phyloP scores from a whole-genome alignment of 139 green algal species.

The Penium margaritaceum region DNA sequence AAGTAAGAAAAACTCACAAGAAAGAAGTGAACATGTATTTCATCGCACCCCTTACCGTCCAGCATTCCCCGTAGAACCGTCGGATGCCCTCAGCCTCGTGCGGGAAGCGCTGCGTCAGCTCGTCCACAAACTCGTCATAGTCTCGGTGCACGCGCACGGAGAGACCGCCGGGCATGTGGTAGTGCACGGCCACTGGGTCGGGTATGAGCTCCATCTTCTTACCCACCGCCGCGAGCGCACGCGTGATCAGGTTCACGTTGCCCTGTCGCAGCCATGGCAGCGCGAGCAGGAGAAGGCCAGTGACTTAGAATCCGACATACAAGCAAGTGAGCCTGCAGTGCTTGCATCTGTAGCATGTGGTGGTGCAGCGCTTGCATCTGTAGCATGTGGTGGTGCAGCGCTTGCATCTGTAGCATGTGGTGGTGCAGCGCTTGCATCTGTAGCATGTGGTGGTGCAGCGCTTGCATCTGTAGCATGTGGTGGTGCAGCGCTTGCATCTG shows the following conservation, averaged over 20 bases:
- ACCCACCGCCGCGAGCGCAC: conserved; percentile 70
- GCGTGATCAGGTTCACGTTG: conserved; percentile 92
- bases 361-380: too few species aligned
- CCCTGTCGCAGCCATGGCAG: too few species aligned
- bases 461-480: too few species aligned
- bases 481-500: too few species aligned
- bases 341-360: too few species aligned
- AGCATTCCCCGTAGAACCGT: conserved; percentile 88
- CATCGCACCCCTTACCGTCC: conserved; percentile 54
- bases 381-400: too few species aligned
- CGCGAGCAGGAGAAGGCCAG: too few species aligned
- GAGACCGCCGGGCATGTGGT: conserved; percentile 78
- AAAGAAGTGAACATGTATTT: background rate
- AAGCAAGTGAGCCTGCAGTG: too few species aligned
- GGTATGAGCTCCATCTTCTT: conserved; percentile 74
- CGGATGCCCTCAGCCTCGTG: conserved; percentile 76
- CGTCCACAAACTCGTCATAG: conserved; percentile 82
- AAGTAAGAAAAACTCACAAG: conserved; percentile 8
- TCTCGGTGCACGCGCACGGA: conserved; percentile 64
- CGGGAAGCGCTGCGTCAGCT: conserved; percentile 73
- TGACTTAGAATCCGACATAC: too few species aligned
- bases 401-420: too few species aligned
- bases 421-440: too few species aligned
- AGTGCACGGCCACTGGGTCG: conserved; percentile 84
- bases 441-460: too few species aligned